Evolutionary conservation across 2,329 filamentous ascomycete genomes (phyloP).

Genomic region (Akanthomyces lecanii): DNA sequence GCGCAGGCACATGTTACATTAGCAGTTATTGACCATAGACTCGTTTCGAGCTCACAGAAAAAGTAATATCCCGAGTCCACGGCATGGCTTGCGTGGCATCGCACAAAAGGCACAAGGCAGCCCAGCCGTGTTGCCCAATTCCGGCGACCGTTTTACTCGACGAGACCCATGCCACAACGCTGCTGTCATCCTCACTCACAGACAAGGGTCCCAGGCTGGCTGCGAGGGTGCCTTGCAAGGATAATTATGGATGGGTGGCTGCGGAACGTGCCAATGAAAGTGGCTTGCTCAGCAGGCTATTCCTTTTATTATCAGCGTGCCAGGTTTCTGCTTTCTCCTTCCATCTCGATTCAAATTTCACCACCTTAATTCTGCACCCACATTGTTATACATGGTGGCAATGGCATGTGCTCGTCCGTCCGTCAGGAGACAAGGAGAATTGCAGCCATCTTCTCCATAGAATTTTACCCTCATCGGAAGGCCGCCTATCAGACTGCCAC

Average conservation of each 20-base stretch:
- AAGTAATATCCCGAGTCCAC: background rate
- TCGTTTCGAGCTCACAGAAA: background rate
- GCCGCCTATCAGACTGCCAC: background rate
- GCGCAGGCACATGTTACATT: background rate
- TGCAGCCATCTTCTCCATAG: too few relatives aligned
- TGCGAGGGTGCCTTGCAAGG: background rate
- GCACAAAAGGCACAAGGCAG: background rate
- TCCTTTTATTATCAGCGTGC: background rate
- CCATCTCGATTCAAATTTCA: background rate
- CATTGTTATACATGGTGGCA: background rate
- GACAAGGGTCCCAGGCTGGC: background rate
- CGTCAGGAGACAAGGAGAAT: background rate
- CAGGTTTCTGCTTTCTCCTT: background rate
- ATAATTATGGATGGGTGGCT: background rate
- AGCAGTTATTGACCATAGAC: background rate
- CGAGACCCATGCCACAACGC: background rate
- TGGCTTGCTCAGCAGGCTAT: background rate
- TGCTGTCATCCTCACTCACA: background rate
- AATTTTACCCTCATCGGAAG: background rate
- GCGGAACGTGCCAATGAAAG: background rate
- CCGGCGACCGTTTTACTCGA: background rate
- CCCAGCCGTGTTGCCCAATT: background rate
- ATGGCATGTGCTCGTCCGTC: conserved; percentile 1
- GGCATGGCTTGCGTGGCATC: background rate
- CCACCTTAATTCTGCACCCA: too few relatives aligned